Evolutionary conservation across 345 rosid genomes (phyloP).

Genomic region (Sisymbrium altissimum): DNA sequence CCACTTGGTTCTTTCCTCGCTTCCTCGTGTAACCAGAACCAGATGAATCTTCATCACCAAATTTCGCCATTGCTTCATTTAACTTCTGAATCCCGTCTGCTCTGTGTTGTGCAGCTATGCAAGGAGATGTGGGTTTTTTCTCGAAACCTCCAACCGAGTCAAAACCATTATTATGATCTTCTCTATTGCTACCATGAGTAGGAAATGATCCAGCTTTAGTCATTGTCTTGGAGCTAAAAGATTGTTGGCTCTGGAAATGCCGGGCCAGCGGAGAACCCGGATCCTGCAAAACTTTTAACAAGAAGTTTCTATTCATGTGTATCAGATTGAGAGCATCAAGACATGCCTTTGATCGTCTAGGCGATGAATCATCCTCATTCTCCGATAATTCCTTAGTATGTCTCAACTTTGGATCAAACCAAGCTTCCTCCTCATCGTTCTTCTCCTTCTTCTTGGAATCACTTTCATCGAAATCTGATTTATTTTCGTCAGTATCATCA

Average conservation of each 20-base stretch:
- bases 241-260: slow-evolving; percentile 42
- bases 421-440: slow-evolving; percentile 21
- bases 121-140: slow-evolving; percentile 31
- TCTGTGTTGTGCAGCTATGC: slow-evolving; percentile 35
- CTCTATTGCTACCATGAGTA: slow-evolving; percentile 21
- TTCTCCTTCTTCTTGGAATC: slow-evolving; percentile 16
- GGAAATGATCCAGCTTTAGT: slow-evolving; percentile 51
- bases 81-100: slow-evolving; percentile 34
- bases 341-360: slow-evolving; percentile 37
- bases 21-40: slow-evolving; percentile 38
- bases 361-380: slow-evolving; percentile 33
- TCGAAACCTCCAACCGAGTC: slow-evolving; percentile 18
- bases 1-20: slow-evolving; percentile 40
- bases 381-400: slow-evolving; percentile 17
- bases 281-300: slow-evolving; percentile 46
- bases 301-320: slow-evolving; percentile 50
- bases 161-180: slow-evolving; percentile 25
- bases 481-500: slow-evolving; percentile 32
- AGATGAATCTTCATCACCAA: slow-evolving; percentile 28
- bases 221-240: slow-evolving; percentile 30
- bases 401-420: slow-evolving; percentile 31
- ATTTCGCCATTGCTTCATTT: slow-evolving; percentile 30
- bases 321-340: slow-evolving; percentile 53
- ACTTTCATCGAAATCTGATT: slow-evolving; percentile 30
- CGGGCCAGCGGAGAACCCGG: slow-evolving; percentile 54